Evolutionary conservation across 805 yeast species (phyloP).

Genomic region (Tanozyma kutaoensis): DNA sequence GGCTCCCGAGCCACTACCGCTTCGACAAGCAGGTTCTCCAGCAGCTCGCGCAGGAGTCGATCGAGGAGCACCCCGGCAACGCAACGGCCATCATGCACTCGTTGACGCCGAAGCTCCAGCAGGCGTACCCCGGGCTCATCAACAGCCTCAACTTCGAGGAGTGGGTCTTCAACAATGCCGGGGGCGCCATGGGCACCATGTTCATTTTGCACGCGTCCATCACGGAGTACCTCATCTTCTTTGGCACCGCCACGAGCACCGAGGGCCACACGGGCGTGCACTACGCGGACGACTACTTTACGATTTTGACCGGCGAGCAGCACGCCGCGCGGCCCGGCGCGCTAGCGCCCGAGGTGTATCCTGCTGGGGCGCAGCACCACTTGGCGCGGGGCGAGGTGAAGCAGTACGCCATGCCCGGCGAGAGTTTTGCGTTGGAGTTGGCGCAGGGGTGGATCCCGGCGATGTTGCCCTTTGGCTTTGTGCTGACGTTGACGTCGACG

Average conservation of each 20-base stretch:
- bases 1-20: conserved; percentile 60
- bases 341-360: conserved; percentile 53
- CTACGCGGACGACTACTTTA: conserved; percentile 95
- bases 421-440: conserved; percentile 78
- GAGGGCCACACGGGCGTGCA: conserved; percentile 96
- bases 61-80: conserved; percentile 40
- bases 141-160: conserved; percentile 64
- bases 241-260: conserved; percentile 88
- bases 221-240: conserved; percentile 83
- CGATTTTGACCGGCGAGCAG: conserved; percentile 74
- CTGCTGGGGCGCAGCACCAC: conserved; percentile 82
- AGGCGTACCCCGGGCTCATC: conserved; percentile 60
- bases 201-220: conserved; percentile 88
- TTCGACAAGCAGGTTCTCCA: conserved; percentile 60
- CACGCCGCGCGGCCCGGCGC: conserved; percentile 57
- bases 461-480: conserved; percentile 92
- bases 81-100: conserved; percentile 51
- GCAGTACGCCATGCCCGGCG: conserved; percentile 79
- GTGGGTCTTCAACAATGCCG: conserved; percentile 97
- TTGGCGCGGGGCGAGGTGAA: conserved; percentile 58
- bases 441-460: conserved; percentile 99
- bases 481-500: conserved; percentile 69
- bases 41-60: conserved; percentile 39
- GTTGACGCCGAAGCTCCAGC: conserved; percentile 30
- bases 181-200: conserved; percentile 98